Percentiles rank a stretch among this genome's conserved stretches.
phyloP scores from a whole-genome alignment of 2,329 filamentous ascomycete species.

The Penicillium aurantiogriseum region DNA sequence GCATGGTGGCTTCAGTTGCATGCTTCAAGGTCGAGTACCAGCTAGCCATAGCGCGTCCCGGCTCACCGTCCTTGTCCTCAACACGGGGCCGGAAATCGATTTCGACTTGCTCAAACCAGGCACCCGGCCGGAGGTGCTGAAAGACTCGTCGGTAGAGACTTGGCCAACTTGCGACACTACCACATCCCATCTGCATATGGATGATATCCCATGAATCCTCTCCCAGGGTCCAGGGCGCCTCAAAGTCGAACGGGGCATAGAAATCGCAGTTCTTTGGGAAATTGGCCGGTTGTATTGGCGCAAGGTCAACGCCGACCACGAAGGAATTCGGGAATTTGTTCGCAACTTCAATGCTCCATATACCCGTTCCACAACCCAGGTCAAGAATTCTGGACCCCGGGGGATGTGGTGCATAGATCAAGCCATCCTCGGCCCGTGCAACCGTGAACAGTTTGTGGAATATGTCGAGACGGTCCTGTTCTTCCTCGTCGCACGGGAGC shows the following conservation, averaged over 20 bases:
- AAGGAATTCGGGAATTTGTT: slow-evolving; percentile 62
- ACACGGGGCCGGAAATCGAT: slow-evolving; percentile 77
- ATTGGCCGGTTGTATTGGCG: slow-evolving; percentile 63
- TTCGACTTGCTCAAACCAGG: slow-evolving; percentile 84
- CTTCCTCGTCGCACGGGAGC: slow-evolving; percentile 74
- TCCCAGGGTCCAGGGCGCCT: slow-evolving; percentile 68
- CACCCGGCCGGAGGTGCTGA: slow-evolving; percentile 71
- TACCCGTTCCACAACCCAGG: slow-evolving; percentile 82
- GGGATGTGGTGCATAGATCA: slow-evolving; percentile 43
- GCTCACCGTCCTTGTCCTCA: slow-evolving; percentile 45
- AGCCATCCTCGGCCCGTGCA: slow-evolving; percentile 52
- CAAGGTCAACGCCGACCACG: slow-evolving; percentile 62
- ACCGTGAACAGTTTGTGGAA: slow-evolving; percentile 75
- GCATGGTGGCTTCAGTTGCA: slow-evolving; percentile 64
- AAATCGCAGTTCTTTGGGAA: slow-evolving; percentile 70
- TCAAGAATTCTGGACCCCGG: slow-evolving; percentile 55
- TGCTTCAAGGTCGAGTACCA: slow-evolving; percentile 70
- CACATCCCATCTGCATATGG: slow-evolving; percentile 75
- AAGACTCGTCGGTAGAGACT: slow-evolving; percentile 70
- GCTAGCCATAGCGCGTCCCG: slow-evolving; percentile 56
- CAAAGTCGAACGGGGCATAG: slow-evolving; percentile 69
- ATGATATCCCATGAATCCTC: slow-evolving; percentile 77
- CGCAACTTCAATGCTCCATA: slow-evolving; percentile 86
- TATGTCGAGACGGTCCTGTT: slow-evolving; percentile 76
- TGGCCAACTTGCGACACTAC: slow-evolving; percentile 74